Base-by-base conservation (phyloP, 176 grass and related monocot genomes). In the Leersia perrieri region DNA sequence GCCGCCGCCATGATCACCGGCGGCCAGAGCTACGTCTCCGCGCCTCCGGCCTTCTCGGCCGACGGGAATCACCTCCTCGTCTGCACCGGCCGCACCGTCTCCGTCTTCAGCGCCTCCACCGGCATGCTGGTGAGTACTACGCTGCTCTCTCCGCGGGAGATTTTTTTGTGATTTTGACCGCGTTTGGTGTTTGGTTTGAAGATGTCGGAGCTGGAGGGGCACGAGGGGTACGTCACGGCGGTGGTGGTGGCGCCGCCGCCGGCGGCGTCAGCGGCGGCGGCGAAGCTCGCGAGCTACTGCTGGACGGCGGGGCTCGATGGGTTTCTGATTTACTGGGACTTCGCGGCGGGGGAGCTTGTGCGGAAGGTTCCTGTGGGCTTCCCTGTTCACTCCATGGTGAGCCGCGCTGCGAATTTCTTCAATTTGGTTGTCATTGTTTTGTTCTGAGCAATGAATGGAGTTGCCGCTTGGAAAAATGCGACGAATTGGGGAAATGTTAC, bases 91-190 rank as follows among this genome's bases (percentile, higher is more conserved):
- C 82, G 75, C 79, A 57, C 87, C 47, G 92, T 99, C 72, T 99
- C 96, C 66, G 82, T 95, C 85, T 91, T 90, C 87, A 93, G 90
- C 76, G 60, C 90, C 66, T 83, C 90, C 68, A 93, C 92, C 16
- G 92, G 86, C 73, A 95, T 99, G 90, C 77, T 93, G 82, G 96
- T 93, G 27, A n/a, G n/a, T n/a, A n/a, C n/a, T n/a, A n/a, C n/a
- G n/a, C n/a, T n/a, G 26, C 20, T 29, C 45, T 69, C 2, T 8
- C 11, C 7, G n/a, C 55, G 1, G 20, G 72, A 74, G 11, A 23
- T 26, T 11, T 0, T 14, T 53, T n/a, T 58, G n/a, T 25, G 53
- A 2, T 58, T 57, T 35, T 45, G n/a, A 38, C 28, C 16, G 13
- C 2, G 1, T 31, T 20, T 16, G 11, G 15, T 0, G 66, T 29